A percentile compares a stretch with the other conserved stretches of the same genome.
phyloP scores from a whole-genome alignment of 441 rosid genomes.

The Lepidium campestre region DNA sequence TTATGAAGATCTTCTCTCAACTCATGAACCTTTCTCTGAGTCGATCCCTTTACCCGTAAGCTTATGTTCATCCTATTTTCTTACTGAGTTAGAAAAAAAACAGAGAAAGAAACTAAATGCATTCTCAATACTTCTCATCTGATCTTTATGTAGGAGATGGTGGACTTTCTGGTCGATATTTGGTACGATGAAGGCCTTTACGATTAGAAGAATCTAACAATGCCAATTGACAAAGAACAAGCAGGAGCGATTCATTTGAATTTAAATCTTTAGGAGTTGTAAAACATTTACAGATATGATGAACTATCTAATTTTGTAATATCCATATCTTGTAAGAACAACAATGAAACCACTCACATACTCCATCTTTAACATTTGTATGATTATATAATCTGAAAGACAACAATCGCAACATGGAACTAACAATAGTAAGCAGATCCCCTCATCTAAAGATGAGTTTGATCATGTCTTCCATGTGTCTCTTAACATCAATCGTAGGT shows the following conservation, averaged over 20 bases:
- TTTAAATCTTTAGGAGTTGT: constrained; percentile 13
- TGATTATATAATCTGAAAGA: not conserved
- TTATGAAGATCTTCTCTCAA: constrained; percentile 77
- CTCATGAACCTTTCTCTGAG: constrained; percentile 71
- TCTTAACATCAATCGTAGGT: constrained; percentile 6
- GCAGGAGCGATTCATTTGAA: not conserved
- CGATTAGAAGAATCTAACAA: constrained; percentile 46
- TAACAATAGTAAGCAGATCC: not conserved
- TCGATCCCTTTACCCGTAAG: constrained; percentile 82
- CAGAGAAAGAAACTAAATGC: not conserved
- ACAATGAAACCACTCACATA: not conserved
- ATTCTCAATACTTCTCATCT: not conserved
- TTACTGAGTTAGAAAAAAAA: not conserved
- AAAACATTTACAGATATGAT: not conserved
- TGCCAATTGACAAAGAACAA: constrained; percentile 14
- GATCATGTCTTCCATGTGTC: not conserved
- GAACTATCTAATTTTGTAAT: not conserved
- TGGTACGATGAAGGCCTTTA: constrained; percentile 85
- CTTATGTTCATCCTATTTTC: not conserved
- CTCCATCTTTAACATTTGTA: constrained; percentile 10
- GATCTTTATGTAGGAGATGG: constrained; percentile 71
- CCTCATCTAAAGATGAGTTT: not conserved
- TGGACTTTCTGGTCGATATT: constrained; percentile 83
- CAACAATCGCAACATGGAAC: not conserved
- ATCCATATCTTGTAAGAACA: not conserved